Base-by-base conservation (phyloP, 2,329 filamentous ascomycete species). In the Fusarium bulbicola region DNA sequence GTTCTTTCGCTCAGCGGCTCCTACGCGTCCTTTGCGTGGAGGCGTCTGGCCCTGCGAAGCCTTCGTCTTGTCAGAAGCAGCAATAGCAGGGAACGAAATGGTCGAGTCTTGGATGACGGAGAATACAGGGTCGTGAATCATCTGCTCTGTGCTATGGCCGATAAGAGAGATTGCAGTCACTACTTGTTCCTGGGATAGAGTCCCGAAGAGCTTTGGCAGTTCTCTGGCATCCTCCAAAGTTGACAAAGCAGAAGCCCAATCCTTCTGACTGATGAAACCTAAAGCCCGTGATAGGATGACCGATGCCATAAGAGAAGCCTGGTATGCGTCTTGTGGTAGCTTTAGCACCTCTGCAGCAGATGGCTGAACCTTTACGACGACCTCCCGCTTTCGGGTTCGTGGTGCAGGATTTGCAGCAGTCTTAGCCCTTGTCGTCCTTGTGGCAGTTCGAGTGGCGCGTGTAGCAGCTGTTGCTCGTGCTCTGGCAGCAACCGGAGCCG, bases 61-160 rank as follows among this genome's bases (percentile, higher is more conserved):
- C 36, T 81, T 80, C 47, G 66, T 72, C 68, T 83, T 84, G 39
- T 87, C 87, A 32, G 82, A 79, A 72, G 80, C 78, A 30, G 84
- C 83, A 42, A 95, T 85, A 0, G 93, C 91, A 3, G 95, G 94
- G 67, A 95, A 92, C 0, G 95, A 97, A 32, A 98, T 91, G 0
- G 95, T 97, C 1, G 96, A 98, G 77, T 99, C 96, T 50, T 95
- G 93, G 21, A 98, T 88, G 15, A 95, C 93, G 24, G 94, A 97
- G 80, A 95, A 97, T 7, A 96, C 92, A 6, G 95, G 92, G 81
- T 97, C 93, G 9, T 89, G 88, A 18, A 91, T 88, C 85, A 97
- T 93, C 77, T 92, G 88, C 52, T 92, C 89, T 76, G 92, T 86
- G 70, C 91, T 92, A 80, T 92, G 88, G 21, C 90, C 87, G 67